phyloP scores from a whole-genome alignment of 768 basidiomycete species.

The Mrakia gelida region DNA sequence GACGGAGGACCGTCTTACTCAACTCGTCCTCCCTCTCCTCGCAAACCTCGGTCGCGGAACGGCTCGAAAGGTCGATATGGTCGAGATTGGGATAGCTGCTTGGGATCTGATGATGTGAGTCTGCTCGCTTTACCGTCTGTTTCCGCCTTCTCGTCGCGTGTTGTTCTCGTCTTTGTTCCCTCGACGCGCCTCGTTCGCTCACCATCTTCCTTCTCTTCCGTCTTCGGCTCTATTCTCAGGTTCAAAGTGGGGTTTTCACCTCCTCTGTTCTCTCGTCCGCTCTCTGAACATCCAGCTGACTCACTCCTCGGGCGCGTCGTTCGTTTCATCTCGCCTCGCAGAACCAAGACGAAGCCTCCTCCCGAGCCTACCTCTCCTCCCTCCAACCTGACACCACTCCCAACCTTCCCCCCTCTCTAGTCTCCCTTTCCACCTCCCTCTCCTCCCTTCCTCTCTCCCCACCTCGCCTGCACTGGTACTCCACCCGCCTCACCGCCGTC shows the following conservation, averaged over 20 bases:
- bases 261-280: too few relatives aligned
- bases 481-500: neutral
- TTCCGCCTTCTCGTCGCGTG: neutral
- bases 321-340: neutral
- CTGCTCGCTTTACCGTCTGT: neutral
- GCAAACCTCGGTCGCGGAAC: neutral
- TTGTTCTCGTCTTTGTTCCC: neutral
- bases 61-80: conserved; percentile 11
- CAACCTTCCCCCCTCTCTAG: neutral
- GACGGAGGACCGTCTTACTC: conserved; percentile 9
- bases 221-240: too few relatives aligned
- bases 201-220: too few relatives aligned
- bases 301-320: neutral
- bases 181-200: too few relatives aligned
- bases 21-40: conserved; percentile 24
- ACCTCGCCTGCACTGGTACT: neutral
- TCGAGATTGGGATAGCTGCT: conserved; percentile 26
- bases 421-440: neutral
- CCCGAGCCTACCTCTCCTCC: neutral
- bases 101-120: conserved; percentile 28
- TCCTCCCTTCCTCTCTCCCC: neutral
- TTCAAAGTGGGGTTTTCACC: too few relatives aligned
- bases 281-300: neutral
- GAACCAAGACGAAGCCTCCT: neutral
- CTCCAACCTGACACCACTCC: neutral